Conservation (phyloP, 2,329 filamentous ascomycete genomes). For the Cordyceps cateniannulata region DNA sequence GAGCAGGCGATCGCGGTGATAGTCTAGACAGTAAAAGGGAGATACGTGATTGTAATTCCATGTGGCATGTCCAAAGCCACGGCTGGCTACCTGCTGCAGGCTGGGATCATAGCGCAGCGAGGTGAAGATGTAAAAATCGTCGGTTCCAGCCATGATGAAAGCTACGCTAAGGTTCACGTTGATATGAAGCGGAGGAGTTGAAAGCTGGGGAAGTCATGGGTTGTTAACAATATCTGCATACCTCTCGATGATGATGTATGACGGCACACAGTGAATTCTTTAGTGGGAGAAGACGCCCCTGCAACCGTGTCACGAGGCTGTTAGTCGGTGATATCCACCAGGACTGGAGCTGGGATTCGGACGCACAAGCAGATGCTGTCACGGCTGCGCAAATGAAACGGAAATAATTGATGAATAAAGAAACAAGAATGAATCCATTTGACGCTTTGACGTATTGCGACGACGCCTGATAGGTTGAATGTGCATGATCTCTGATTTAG, state of each 20-base stretch:
- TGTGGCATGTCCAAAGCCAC: conserved; percentile 33
- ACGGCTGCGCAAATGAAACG: neutral
- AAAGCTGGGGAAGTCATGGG: too few relatives aligned
- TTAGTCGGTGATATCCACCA: neutral
- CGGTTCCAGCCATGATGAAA: conserved; percentile 24
- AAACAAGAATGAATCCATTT: too few relatives aligned
- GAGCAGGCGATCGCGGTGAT: conserved; percentile 74
- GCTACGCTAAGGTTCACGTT: neutral
- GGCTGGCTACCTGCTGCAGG: conserved; percentile 40
- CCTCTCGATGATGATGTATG: neutral
- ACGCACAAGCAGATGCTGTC: neutral
- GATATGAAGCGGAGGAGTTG: neutral
- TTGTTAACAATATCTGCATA: neutral
- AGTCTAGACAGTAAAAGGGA: conserved; percentile 71
- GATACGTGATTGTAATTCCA: conserved; percentile 50
- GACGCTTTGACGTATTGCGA: neutral
- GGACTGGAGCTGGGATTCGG: neutral
- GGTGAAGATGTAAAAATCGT: conserved; percentile 58
- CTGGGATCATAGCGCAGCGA: conserved; percentile 64
- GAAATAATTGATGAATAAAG: too few relatives aligned
- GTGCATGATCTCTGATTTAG: too few relatives aligned
- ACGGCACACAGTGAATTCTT: neutral
- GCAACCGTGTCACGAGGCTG: neutral
- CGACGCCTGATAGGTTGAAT: too few relatives aligned
- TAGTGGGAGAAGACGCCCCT: neutral